Evolutionary conservation across 2,329 filamentous ascomycete species (phyloP).

Genomic region (Paraphoma chrysanthemicola): DNA sequence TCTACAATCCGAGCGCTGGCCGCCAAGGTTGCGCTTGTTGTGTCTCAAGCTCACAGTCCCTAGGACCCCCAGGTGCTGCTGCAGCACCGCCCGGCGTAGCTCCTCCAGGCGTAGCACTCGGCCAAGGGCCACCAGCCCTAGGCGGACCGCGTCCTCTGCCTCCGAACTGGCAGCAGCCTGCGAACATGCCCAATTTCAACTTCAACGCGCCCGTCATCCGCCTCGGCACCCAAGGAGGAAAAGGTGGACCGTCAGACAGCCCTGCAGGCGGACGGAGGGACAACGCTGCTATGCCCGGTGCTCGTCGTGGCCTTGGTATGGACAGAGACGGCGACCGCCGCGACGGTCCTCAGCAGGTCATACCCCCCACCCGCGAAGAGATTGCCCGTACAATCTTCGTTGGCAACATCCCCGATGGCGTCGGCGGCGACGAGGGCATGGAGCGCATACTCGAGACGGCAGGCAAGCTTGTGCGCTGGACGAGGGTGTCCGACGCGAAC

Average conservation of each 20-base stretch:
- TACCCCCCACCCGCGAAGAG: slow-evolving; percentile 87
- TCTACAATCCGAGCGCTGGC: neutral
- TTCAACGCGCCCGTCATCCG: slow-evolving; percentile 97
- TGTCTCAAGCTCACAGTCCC: slow-evolving; percentile 2
- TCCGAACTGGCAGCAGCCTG: slow-evolving; percentile 83
- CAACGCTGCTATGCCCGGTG: slow-evolving; percentile 45
- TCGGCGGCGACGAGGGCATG: slow-evolving; percentile 77
- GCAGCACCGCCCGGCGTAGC: slow-evolving; percentile 74
- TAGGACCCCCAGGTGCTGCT: slow-evolving; percentile 19
- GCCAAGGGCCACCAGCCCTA: slow-evolving; percentile 74
- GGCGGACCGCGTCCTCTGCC: slow-evolving; percentile 83
- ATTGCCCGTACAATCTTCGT: slow-evolving; percentile 91
- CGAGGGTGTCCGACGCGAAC: slow-evolving; percentile 76
- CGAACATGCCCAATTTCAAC: slow-evolving; percentile 97
- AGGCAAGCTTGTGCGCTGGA: slow-evolving; percentile 84
- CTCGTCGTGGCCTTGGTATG: slow-evolving; percentile 63
- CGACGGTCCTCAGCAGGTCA: slow-evolving; percentile 72
- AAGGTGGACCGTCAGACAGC: slow-evolving; percentile 56
- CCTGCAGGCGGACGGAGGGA: slow-evolving; percentile 59
- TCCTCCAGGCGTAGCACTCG: slow-evolving; percentile 80
- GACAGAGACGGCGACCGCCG: slow-evolving; percentile 66
- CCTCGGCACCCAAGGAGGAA: slow-evolving; percentile 78
- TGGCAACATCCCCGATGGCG: slow-evolving; percentile 80
- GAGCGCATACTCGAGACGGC: slow-evolving; percentile 80
- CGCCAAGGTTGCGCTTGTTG: neutral